Conservation (phyloP, 2,329 filamentous ascomycete species). For the Massarina eburnea region DNA sequence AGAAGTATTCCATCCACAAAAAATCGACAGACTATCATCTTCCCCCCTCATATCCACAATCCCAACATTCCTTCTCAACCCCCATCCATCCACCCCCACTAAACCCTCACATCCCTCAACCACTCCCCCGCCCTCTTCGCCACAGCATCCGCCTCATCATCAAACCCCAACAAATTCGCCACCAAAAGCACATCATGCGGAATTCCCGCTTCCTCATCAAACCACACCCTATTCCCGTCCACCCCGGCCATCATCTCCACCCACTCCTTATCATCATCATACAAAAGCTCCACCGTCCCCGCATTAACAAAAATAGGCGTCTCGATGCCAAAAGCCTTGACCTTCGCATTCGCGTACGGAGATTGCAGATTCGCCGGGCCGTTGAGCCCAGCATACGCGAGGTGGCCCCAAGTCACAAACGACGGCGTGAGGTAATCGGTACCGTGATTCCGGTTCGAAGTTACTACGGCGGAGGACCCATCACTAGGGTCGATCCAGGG, state of each 20-base stretch:
- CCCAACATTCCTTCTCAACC: neutral
- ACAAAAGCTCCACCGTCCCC: conserved; percentile 48
- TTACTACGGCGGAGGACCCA: conserved; percentile 23
- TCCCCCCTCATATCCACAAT: too few relatives aligned
- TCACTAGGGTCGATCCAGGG: conserved; percentile 47
- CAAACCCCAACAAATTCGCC: conserved; percentile 47
- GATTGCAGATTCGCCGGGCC: conserved; percentile 10
- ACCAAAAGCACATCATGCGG: conserved; percentile 52
- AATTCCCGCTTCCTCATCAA: conserved; percentile 45
- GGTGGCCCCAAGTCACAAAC: conserved; percentile 49
- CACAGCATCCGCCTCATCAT: conserved; percentile 37
- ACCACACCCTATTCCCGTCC: conserved; percentile 45
- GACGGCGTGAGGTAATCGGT: conserved; percentile 47
- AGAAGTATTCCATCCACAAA: too few relatives aligned
- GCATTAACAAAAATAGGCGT: conserved; percentile 47
- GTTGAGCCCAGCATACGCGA: conserved; percentile 32
- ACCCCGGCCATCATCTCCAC: conserved; percentile 39
- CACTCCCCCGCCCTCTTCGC: conserved; percentile 45
- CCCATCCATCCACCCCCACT: neutral
- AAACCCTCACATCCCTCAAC: conserved; percentile 19
- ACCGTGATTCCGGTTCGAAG: conserved; percentile 34
- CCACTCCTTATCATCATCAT: conserved; percentile 43
- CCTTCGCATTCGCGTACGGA: conserved; percentile 45
- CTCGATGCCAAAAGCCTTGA: conserved; percentile 42
- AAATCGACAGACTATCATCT: neutral